Evolutionary conservation across 2,329 filamentous ascomycete genomes (phyloP).

Genomic region (Hymenoscyphus repandus): DNA sequence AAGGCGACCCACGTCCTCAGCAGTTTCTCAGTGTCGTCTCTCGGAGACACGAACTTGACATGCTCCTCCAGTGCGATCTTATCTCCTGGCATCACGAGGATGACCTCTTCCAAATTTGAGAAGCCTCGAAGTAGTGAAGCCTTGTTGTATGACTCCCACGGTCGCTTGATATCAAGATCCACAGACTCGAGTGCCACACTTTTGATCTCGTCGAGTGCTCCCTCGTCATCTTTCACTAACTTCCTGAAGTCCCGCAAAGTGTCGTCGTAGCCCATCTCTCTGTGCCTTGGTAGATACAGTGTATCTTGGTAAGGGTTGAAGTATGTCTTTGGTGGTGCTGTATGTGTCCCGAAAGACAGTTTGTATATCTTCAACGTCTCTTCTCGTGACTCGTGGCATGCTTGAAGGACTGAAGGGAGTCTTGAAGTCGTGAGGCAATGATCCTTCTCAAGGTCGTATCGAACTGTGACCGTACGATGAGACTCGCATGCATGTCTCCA

Average conservation of each 20-base stretch:
- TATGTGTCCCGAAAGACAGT: conserved; percentile 29
- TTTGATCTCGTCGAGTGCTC: conserved; percentile 32
- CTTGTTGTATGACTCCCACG: conserved; percentile 49
- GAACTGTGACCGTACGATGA: conserved; percentile 24
- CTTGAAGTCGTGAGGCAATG: conserved; percentile 34
- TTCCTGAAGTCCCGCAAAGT: conserved; percentile 37
- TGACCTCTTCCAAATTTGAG: conserved; percentile 27
- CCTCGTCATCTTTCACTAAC: conserved; percentile 29
- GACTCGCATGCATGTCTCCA: conserved; percentile 22
- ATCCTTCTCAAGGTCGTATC: conserved; percentile 35
- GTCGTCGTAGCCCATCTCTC: conserved; percentile 31
- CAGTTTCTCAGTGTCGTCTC: conserved; percentile 16
- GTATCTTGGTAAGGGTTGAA: conserved; percentile 20
- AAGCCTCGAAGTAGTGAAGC: conserved; percentile 41
- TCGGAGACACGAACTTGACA: conserved; percentile 20
- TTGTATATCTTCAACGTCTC: conserved; percentile 37
- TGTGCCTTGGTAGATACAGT: conserved; percentile 31
- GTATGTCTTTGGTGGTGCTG: conserved; percentile 9
- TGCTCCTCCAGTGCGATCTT: conserved; percentile 2
- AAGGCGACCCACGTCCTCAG: conserved; percentile 26
- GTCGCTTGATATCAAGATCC: conserved; percentile 37
- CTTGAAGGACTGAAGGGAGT: conserved; percentile 38
- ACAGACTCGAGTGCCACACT: conserved; percentile 44
- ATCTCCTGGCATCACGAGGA: conserved; percentile 17
- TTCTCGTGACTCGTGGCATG: conserved; percentile 38